Evolutionary conservation across 768 basidiomycete species (phyloP), one percentile per base, ranked within the genome.

Genomic region (Aureoboletus auriporus): DNA sequence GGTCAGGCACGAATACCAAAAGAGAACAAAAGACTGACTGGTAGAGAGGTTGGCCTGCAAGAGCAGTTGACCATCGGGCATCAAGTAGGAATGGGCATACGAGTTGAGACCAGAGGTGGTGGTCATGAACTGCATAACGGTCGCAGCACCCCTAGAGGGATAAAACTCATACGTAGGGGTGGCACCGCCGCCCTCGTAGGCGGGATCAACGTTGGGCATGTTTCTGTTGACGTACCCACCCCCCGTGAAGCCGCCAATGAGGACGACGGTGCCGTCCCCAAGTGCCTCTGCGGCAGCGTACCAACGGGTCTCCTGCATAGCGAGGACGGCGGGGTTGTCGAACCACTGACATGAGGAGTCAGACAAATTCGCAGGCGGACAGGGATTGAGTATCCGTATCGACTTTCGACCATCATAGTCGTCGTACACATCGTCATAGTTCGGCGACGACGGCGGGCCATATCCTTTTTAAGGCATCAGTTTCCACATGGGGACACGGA

Each of bases 121-220:
- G 58, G 75, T 66, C 72, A 90, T 72, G 69, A 90, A 89, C 6
- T 78, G 63, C 77, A 84, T 82, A 7, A 70, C 61, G 37, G 72
- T 65, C 1, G 77, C 73, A 16, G 67, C 61, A 6, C 76, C 74
- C 16, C 75, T 77, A 29, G 75, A 71, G 4, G 92, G 92, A 67
- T 75, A 93, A 67, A 89, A 88, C 65, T 93, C 90, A 61, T 77
- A 86, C 0, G 88, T 88, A 23, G 86, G 84, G 49, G 92, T 86
- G 9, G 88, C 83, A 5, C 74, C 85, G 34, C 81, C 57, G 37
- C 84, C 84, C 54, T 81, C 75, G 46, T 62, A 71, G 0, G 70
- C 67, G 3, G 86, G 88, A 52, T 89, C 83, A 14, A 51, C 62
- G 56, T 84, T 83, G 23, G 86, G 86, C 38, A 70, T 72, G 57